Evolutionary conservation across 257 asterid genomes (phyloP).

Genomic region (Solanum chmielewskii): DNA sequence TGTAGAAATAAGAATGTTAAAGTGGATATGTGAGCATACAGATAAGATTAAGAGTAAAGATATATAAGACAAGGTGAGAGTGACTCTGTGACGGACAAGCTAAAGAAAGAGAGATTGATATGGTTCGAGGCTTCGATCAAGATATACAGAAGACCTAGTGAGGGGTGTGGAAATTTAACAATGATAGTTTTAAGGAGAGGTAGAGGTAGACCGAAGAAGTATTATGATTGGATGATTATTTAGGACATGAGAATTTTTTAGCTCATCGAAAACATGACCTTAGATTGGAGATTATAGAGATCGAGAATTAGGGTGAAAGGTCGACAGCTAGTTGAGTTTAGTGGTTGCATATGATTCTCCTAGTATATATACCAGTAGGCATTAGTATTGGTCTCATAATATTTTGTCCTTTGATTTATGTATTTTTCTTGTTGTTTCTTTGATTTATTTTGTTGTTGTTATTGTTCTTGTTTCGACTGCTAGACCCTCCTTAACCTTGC

Average conservation of each 20-base stretch:
- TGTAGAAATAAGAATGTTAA: background rate
- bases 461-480: no score
- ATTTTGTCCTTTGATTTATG: no score
- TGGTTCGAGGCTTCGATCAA: background rate
- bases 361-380: no score
- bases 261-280: background rate
- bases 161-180: background rate
- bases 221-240: background rate
- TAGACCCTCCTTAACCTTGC: background rate
- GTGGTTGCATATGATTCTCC: no score
- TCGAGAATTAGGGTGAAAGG: background rate
- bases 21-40: background rate
- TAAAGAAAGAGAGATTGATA: background rate
- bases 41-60: background rate
- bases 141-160: background rate
- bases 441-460: no score
- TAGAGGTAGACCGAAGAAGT: background rate
- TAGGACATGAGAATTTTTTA: background rate
- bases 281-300: background rate
- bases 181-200: background rate
- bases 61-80: background rate
- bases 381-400: no score
- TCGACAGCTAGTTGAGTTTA: background rate
- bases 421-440: no score
- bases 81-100: background rate